Base-by-base conservation (phyloP, 2,329 filamentous ascomycete genomes). In the Drechslerella coelobrocha region DNA sequence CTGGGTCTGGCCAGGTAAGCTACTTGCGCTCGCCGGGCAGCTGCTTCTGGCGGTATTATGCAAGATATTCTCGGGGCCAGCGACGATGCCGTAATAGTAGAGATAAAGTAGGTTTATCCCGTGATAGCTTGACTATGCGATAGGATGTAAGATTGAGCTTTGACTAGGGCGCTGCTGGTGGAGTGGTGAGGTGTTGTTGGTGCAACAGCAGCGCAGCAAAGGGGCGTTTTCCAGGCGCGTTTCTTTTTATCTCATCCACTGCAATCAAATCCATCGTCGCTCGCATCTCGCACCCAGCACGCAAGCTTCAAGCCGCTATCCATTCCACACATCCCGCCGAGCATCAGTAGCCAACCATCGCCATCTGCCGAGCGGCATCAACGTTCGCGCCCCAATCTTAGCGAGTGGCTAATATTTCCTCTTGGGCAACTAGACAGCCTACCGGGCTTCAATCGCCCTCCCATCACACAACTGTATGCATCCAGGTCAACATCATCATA, bases 1-100 rank as follows among this genome's bases (percentile, higher is more conserved):
- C 5, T 4, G 12, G 34, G 34, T 65, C n/a, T 59, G 55, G 62
- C 50, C 55, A 68, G 62, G 62, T 68, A 68, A 61, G 55, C 62
- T 24, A 53, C 57, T 61, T 21, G 62, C 23, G 27, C 17, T 21
- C 39, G 27, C 17, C 17, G 34, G 12, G 17, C 34, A 14, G 12
- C 34, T n/a, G 34, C 34, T n/a, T 14, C 17, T 10, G 34, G 12
- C 3, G 34, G 34, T 10, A 5, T 14, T n/a, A 2, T 3, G 34
- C 34, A 39, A 14, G 34, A 14, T n/a, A 39, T n/a, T n/a, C n/a
- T n/a, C n/a, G n/a, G n/a, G n/a, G n/a, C n/a, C n/a, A n/a, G n/a
- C n/a, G n/a, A n/a, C n/a, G n/a, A n/a, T n/a, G n/a, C n/a, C n/a
- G n/a, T n/a, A n/a, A n/a, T n/a, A n/a, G n/a, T n/a, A n/a, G n/a